phyloP scores from a whole-genome alignment of 2,329 filamentous ascomycete genomes.

The Zasmidium angulare region DNA sequence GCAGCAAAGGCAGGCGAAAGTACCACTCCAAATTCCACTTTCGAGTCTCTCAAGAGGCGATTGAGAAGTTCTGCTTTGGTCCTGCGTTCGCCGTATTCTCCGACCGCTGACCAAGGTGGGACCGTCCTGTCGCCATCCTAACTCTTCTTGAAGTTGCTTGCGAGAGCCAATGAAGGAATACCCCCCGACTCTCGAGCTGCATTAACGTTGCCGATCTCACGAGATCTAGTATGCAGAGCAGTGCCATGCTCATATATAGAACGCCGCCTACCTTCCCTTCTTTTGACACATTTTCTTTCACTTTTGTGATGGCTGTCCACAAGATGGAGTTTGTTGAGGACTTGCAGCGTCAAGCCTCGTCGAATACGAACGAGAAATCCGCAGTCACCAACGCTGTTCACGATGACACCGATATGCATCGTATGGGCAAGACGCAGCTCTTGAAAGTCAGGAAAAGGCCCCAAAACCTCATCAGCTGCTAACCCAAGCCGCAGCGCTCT shows the following conservation, averaged over 20 bases:
- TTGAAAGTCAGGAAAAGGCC: background rate
- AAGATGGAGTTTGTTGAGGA: background rate
- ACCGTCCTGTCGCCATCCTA: too few relatives aligned
- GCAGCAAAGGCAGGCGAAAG: too few relatives aligned
- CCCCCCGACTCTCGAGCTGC: too few relatives aligned
- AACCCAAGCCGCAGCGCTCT: background rate
- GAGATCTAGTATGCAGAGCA: too few relatives aligned
- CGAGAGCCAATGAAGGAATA: too few relatives aligned
- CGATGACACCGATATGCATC: background rate
- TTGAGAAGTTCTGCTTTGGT: too few relatives aligned
- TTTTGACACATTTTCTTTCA: background rate
- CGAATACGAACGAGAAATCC: background rate
- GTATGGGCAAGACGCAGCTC: background rate
- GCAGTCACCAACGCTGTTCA: background rate
- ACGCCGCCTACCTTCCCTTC: background rate
- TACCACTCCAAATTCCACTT: too few relatives aligned
- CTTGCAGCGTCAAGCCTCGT: background rate
- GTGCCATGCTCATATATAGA: background rate
- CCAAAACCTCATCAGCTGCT: background rate
- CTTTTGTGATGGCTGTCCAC: background rate
- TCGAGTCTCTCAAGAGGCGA: too few relatives aligned
- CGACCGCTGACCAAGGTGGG: too few relatives aligned
- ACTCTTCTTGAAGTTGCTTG: too few relatives aligned
- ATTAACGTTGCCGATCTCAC: too few relatives aligned
- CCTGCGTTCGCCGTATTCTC: too few relatives aligned